Conservation (phyloP, 2,329 filamentous ascomycete species). For the Xylaria digitata region DNA sequence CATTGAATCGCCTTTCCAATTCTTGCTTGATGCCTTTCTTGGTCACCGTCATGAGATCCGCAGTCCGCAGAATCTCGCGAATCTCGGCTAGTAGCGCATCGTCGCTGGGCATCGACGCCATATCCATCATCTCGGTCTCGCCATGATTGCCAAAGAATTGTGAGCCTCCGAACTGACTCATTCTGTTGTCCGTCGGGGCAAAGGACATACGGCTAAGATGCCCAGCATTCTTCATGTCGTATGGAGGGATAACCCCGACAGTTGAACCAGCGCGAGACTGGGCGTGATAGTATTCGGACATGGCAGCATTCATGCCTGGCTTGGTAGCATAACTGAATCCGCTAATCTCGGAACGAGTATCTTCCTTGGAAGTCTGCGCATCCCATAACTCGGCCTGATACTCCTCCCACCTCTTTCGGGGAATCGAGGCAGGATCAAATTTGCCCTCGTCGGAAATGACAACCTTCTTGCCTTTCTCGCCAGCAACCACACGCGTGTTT, state of each 20-base stretch:
- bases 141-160: constrained; percentile 66
- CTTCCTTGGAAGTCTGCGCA: constrained; percentile 83
- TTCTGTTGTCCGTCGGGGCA: constrained; percentile 75
- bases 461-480: constrained; percentile 91
- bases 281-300: constrained; percentile 74
- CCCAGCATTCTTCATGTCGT: constrained; percentile 54
- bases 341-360: constrained; percentile 87
- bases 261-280: constrained; percentile 68
- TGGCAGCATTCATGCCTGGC: constrained; percentile 64
- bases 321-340: constrained; percentile 95
- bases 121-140: constrained; percentile 79
- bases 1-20: constrained; percentile 88
- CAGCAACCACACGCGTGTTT: constrained; percentile 96
- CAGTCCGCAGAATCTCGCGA: constrained; percentile 88
- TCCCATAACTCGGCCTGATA: constrained; percentile 99
- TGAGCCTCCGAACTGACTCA: constrained; percentile 70
- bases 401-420: constrained; percentile 99
- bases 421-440: constrained; percentile 92
- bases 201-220: constrained; percentile 81
- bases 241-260: constrained; percentile 58
- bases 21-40: constrained; percentile 98
- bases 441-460: constrained; percentile 97
- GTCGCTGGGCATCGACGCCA: constrained; percentile 83
- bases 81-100: constrained; percentile 94
- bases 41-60: constrained; percentile 96